Base-by-base conservation (phyloP, 345 rosid species). In the Triadica sebifera region DNA sequence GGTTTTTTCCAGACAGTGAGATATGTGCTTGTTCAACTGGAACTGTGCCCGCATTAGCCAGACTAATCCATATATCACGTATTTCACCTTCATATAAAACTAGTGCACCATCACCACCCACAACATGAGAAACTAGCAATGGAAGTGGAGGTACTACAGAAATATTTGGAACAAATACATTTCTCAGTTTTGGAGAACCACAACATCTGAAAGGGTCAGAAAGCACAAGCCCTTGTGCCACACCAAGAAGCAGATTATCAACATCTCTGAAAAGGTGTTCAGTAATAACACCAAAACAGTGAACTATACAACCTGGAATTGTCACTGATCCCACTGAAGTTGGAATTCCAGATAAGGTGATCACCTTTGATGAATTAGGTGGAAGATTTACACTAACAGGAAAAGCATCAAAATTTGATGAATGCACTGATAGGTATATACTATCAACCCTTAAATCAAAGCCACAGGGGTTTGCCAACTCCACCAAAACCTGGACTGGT, bases 391-490 rank as follows among this genome's bases (percentile, higher is more conserved):
- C 89, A 73, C 91, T 87, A 75, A 93, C 82, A 43, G 99, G 99
- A 82, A 96, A 96, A 70, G 96, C 90, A 86, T 96, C 96, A 79
- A 96, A 90, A 78, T 91, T 89, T 79, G 73, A 88, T n/a, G 99
- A 91, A 83, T 89, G 93, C 56, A 76, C 91, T 3, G 97, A 91
- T 67, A 96, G 91, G 86, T 90, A 96, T 72, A 96, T 93, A 84
- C 97, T 96, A 63, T 96, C 97, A 69, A 96, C 93, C 83, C 88
- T 86, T 80, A 91, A 81, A 80, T 96, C 92, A 74, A 96, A 96
- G 78, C 96, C 96, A 77, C 98, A 93, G 1, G 99, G 98, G 85
- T 96, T 93, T 66, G 99, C 98, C 85, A 96, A 88, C 87, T 96
- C 99, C 79, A 96, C 98, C 82, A 91, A 85, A 80, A 96, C 94